Evolutionary conservation across 371 early-diverging fungal genomes (phyloP).

Genomic region (Mortierella sp.): DNA sequence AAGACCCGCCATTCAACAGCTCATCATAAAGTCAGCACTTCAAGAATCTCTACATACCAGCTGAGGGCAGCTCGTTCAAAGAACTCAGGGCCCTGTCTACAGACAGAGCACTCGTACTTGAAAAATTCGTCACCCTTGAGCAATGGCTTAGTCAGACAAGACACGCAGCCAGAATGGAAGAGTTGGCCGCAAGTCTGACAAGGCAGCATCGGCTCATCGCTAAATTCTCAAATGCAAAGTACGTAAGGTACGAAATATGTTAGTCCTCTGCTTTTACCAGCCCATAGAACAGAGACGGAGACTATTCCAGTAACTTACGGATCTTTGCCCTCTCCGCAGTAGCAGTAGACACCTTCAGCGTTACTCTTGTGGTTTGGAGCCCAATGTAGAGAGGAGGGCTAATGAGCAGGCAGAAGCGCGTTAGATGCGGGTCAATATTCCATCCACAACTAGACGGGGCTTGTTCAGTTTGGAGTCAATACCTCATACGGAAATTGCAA

Average conservation of each 20-base stretch:
- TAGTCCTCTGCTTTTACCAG: too few relatives aligned
- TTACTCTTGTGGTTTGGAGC: constrained; percentile 56
- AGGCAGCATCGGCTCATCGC: constrained; percentile 67
- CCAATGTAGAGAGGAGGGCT: constrained; percentile 44
- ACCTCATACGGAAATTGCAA: constrained; percentile 44
- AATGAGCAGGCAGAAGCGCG: constrained; percentile 9
- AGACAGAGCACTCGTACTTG: constrained; percentile 73
- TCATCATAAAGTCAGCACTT: too few relatives aligned
- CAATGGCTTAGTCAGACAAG: constrained; percentile 60
- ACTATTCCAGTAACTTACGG: constrained; percentile 41
- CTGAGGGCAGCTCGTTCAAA: constrained; percentile 72
- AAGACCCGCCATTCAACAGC: too few relatives aligned
- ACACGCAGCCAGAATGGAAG: constrained; percentile 71
- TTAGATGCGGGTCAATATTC: not conserved
- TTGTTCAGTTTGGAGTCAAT: not conserved
- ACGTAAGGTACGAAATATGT: not conserved
- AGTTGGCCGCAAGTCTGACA: constrained; percentile 69
- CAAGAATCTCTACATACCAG: constrained; percentile 58
- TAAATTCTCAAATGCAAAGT: constrained; percentile 11
- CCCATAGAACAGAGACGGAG: too few relatives aligned
- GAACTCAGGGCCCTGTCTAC: constrained; percentile 65
- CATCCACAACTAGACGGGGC: not conserved
- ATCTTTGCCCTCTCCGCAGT: constrained; percentile 69
- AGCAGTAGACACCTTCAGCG: constrained; percentile 68
- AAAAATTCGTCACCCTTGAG: constrained; percentile 75